Evolutionary conservation across 2,329 filamentous ascomycete species (phyloP), one percentile per base, ranked within the genome.

Genomic region (Aspergillus sp.): DNA sequence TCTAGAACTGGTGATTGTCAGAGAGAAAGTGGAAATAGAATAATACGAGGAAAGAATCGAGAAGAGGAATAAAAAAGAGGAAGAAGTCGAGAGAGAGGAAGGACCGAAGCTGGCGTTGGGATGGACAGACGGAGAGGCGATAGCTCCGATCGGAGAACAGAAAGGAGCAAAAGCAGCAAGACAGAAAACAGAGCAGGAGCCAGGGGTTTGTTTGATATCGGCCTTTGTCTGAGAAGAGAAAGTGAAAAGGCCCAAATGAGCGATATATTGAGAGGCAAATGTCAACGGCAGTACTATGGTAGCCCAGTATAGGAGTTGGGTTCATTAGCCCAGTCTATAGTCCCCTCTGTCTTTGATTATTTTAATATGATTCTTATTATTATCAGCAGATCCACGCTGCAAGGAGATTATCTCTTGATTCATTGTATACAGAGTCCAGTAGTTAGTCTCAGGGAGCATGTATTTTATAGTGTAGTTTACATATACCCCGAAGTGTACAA

Each of bases 301-400:
- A 42, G 53, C 47, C 44, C 49, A 55, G 55, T 52, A 43, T 22
- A 13, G 41, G 25, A 27, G 22, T 43, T 17, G 41, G 41, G 41
- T 30, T 25, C n/a, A 43, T 30, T 17, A 25, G 25, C 41, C 39
- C 20, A 43, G n/a, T 37, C 17, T 19, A 37, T 37, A 37, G 33
- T 37, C 33, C n/a, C n/a, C 17, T 19, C 33, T 19, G 5, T 37
- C 33, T 15, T 37, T 37, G n/a, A 37, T 19, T 37, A 37, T 37
- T 37, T n/a, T 37, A n/a, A 37, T 30, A 30, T 30, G 25, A 5
- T n/a, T 19, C 17, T 37, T 19, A 37, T 37, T 37, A 19, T 19
- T 37, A n/a, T 37, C 6, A 37, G n/a, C 17, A 37, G 17, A 37
- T 37, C n/a, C 17, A 7, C 33, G n/a, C 33, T 37, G 33, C 33